Percentiles rank a stretch among this genome's conserved stretches.
phyloP scores from a whole-genome alignment of 139 green algal genomes.

The Chlamydomonas incerta region DNA sequence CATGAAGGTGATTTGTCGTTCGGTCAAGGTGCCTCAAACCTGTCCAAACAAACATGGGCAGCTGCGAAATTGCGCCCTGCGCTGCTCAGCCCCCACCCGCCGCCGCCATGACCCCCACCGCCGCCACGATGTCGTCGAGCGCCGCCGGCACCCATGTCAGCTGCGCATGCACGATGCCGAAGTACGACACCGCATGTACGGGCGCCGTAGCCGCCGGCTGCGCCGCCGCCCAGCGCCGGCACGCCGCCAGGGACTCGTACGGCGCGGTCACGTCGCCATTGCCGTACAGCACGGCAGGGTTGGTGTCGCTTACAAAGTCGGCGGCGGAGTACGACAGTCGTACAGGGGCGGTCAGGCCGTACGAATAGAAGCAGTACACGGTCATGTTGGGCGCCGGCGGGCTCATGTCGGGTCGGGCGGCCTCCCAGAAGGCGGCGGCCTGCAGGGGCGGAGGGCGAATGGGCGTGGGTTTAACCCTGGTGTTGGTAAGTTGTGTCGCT shows the following conservation, averaged over 20 bases:
- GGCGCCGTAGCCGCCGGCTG: background rate
- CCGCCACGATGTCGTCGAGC: conserved; percentile 21
- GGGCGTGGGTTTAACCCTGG: background rate
- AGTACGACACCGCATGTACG: background rate
- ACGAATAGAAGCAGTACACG: conserved; percentile 42
- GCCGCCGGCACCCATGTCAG: conserved; percentile 17
- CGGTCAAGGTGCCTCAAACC: no score
- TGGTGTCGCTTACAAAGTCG: conserved; percentile 13
- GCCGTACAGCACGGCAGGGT: background rate
- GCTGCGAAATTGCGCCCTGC: no score
- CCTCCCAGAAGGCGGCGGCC: conserved; percentile 26
- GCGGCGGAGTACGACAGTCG: background rate
- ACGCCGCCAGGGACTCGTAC: conserved; percentile 20
- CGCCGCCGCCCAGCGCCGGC: background rate
- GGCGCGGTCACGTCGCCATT: conserved; percentile 37
- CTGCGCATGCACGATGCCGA: conserved; percentile 21
- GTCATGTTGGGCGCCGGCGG: conserved; percentile 20
- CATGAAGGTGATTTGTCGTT: no score
- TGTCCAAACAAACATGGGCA: no score
- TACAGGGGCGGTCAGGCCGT: conserved; percentile 2
- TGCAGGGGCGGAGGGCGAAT: background rate
- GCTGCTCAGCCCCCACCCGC: no score
- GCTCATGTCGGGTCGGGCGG: background rate
- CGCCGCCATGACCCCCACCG: conserved; percentile 10
- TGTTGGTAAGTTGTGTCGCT: no score